Evolutionary conservation across 2,329 filamentous ascomycete species (phyloP).

Genomic region (Rachicladosporium sp.): DNA sequence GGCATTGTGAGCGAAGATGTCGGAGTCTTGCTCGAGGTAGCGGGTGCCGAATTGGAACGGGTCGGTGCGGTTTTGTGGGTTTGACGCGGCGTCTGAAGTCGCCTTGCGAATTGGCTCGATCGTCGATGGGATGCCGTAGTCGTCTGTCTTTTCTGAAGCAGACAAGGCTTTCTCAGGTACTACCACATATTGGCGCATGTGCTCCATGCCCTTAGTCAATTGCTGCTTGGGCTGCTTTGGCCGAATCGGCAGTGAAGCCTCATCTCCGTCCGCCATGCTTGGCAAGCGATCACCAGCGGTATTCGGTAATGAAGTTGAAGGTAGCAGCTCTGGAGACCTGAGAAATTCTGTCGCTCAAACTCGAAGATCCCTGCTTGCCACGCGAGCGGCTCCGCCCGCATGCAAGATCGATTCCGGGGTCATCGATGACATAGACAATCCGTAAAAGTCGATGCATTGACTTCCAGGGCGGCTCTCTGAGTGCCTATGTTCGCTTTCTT

Average conservation of each 20-base stretch:
- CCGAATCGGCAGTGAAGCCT: constrained; percentile 9
- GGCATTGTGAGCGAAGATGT: constrained; percentile 95
- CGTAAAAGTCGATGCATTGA: too few species aligned
- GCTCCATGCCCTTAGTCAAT: constrained; percentile 40
- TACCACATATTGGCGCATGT: constrained; percentile 39
- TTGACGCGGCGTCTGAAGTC: constrained; percentile 50
- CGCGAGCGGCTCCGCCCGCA: too few species aligned
- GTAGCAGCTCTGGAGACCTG: too few species aligned
- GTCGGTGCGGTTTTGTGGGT: constrained; percentile 76
- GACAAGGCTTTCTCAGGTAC: constrained; percentile 23
- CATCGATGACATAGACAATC: too few species aligned
- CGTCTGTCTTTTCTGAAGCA: constrained; percentile 24
- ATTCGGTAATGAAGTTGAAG: too few species aligned
- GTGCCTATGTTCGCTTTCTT: too few species aligned
- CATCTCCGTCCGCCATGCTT: constrained; percentile 10
- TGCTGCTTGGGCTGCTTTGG: constrained; percentile 28
- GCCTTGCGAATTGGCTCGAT: constrained; percentile 34
- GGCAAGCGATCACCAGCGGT: too few species aligned
- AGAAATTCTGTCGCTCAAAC: too few species aligned
- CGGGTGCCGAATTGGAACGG: constrained; percentile 94
- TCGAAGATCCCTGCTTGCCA: too few species aligned
- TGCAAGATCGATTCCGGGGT: too few species aligned
- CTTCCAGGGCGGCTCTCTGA: too few species aligned
- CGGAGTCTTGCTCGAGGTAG: constrained; percentile 67
- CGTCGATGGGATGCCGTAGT: constrained; percentile 38